These are phyloP conservation scores for Pseudodiploospora longispora DNA, from an alignment of 2,329 filamentous ascomycete genomes.

Conservation along the genomic window DNA sequence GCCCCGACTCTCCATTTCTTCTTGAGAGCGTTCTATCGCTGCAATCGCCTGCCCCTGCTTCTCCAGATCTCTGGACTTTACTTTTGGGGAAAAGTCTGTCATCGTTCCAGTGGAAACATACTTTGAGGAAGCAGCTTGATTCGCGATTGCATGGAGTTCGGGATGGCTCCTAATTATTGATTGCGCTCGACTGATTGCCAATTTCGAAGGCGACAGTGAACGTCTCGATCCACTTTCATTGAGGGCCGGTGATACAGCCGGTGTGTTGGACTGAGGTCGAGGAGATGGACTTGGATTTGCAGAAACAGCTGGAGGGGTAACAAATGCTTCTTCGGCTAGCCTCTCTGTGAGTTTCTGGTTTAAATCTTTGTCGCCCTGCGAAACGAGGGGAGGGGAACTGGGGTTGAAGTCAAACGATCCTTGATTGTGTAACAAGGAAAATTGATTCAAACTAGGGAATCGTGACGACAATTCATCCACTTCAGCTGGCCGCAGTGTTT, in stretches of 20 bases:
- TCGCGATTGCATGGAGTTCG: constrained; percentile 50
- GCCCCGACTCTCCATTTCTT: constrained; percentile 4
- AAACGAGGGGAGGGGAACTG: constrained; percentile 36
- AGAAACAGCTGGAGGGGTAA: constrained; percentile 27
- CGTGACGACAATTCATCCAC: constrained; percentile 74
- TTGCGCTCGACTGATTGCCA: constrained; percentile 51
- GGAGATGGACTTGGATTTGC: constrained; percentile 14
- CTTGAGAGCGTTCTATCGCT: constrained; percentile 5
- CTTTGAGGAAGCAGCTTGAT: constrained; percentile 27
- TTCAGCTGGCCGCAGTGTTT: constrained; percentile 34
- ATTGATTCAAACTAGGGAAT: constrained; percentile 90
- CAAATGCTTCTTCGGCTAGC: constrained; percentile 79
- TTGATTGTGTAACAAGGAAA: constrained; percentile 79
- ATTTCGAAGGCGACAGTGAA: constrained; percentile 32
- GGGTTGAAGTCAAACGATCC: constrained; percentile 80
- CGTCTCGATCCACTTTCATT: constrained; percentile 28
- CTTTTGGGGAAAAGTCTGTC: constrained; percentile 4
- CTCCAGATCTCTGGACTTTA: constrained; percentile 2
- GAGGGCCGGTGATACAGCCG: constrained; percentile 17
- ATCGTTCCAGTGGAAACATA: constrained; percentile 57
- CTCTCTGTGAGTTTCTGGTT: constrained; percentile 64
- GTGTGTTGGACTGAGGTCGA: constrained; percentile 24
- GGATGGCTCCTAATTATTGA: constrained; percentile 56
- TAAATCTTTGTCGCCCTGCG: constrained; percentile 40
- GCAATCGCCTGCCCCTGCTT: constrained; percentile 1